Evolutionary conservation across 345 rosid species (phyloP).

Genomic region (Ceriops zippeliana): DNA sequence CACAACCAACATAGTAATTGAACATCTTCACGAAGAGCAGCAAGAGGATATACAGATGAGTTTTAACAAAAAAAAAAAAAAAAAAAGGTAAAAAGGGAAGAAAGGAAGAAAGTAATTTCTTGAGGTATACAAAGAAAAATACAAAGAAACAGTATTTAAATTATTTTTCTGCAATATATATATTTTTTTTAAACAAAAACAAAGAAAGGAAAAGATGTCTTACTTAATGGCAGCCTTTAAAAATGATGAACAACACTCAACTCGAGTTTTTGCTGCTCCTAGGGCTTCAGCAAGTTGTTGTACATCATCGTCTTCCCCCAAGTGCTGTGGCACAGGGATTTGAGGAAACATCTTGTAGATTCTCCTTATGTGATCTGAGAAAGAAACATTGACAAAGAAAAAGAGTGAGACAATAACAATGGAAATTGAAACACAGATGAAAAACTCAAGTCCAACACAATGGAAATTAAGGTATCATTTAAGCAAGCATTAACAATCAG

Average conservation of each 20-base stretch:
- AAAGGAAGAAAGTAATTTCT: slow-evolving; percentile 4
- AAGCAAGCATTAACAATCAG: slow-evolving; percentile 3
- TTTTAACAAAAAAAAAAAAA: too few species aligned
- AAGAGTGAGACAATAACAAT: slow-evolving; percentile 1
- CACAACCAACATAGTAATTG: background rate
- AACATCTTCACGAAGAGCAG: background rate
- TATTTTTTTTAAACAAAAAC: background rate
- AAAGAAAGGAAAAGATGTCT: slow-evolving; percentile 18
- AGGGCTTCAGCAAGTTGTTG: slow-evolving; percentile 79
- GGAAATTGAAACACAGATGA: background rate
- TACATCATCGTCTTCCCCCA: slow-evolving; percentile 69
- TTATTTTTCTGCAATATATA: too few species aligned
- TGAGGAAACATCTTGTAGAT: slow-evolving; percentile 78
- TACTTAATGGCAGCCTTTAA: slow-evolving; percentile 86
- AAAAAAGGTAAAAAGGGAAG: background rate
- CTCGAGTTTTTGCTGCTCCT: slow-evolving; percentile 79
- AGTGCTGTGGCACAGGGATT: slow-evolving; percentile 63
- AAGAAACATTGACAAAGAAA: slow-evolving; percentile 26
- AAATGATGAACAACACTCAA: slow-evolving; percentile 76
- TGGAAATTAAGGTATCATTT: background rate
- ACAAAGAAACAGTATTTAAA: too few species aligned
- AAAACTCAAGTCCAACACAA: background rate
- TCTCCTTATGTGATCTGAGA: slow-evolving; percentile 69
- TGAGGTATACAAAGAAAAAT: too few species aligned
- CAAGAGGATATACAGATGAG: background rate